Evolutionary conservation across 805 yeast species (phyloP), one percentile per base, ranked within the genome.

Genomic region (Kazachstania kunashirensis): DNA sequence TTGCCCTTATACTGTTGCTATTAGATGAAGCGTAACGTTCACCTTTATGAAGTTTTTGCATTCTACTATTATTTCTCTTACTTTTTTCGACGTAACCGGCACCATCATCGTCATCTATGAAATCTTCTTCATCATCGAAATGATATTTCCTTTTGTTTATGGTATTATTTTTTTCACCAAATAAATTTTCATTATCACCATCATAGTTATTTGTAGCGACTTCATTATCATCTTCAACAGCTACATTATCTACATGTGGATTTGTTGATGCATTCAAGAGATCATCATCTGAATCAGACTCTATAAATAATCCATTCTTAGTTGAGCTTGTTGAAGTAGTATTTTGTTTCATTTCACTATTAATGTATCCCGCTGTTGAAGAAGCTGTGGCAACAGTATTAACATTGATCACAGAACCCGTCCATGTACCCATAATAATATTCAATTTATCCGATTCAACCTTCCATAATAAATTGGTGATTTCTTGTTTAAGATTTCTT

Each of bases 81-180:
- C 25, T 24, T 25, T 23, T 12, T 20, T 35, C 24, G 18, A 52
- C 60, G 43, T 68, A 67, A 1, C 75, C 77, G 11, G 67, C 71
- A 6, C 71, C 75, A 34, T 77, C 84, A 44, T 75, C 85, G 49
- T 79, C 86, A 19, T 72, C 75, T 18, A 73, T 68, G 53, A 75
- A 75, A 33, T 72, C 75, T 32, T 39, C 42, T 27, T 44, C 48
- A 33, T 42, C 42, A 19, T 55, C 70, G 19, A 54, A 67, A 26
- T 57, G 65, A 33, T 41, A 48, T 24, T 42, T 45, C 29, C 52
- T 39, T 28, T 49, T 53, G 7, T 31, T 54, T 19, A 45, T 57
- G 4, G 49, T 47, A 13, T 43, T 42, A 13, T 45, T 48, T 6
- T 46, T 56, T 27, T 48, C 60, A n/a, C 49, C 48, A 28, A 50